phyloP scores from a whole-genome alignment of 352 stramenopile genomes.

The Phytopythium chamaehyphon region DNA sequence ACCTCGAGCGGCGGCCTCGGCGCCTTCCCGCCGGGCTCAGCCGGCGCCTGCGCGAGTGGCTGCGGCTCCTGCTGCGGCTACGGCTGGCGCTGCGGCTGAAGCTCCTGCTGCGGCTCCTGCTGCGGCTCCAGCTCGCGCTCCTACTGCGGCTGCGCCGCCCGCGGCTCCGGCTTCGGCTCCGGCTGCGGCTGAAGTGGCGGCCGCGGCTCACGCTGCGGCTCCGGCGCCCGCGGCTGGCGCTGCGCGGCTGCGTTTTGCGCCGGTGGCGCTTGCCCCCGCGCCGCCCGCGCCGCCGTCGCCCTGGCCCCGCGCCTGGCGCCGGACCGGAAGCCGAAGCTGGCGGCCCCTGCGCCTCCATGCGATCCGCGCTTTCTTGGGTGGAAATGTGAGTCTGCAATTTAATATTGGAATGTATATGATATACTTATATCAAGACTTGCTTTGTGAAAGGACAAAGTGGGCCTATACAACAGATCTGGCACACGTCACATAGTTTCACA shows the following conservation, averaged over 20 bases:
- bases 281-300: constrained; percentile 8
- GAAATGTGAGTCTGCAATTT: too few species aligned
- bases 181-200: constrained; percentile 13
- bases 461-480: too few species aligned
- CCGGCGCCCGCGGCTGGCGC: neutral
- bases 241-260: constrained; percentile 6
- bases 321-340: too few species aligned
- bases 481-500: too few species aligned
- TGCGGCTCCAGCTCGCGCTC: constrained; percentile 1
- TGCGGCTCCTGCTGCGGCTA: constrained; percentile 20
- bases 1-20: constrained; percentile 1
- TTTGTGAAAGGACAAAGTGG: too few species aligned
- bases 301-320: neutral
- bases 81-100: constrained; percentile 4
- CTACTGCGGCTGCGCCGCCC: constrained; percentile 4
- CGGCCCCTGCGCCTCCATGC: too few species aligned
- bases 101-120: constrained; percentile 3
- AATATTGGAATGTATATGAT: too few species aligned
- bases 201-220: constrained; percentile 3
- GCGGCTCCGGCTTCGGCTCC: constrained; percentile 11
- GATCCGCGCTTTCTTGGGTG: too few species aligned
- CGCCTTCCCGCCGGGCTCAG: neutral
- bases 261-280: constrained; percentile 9
- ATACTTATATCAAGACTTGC: too few species aligned
- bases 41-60: constrained; percentile 4